Base-by-base conservation (phyloP, 495 filamentous ascomycete genomes). In the Viridothelium virens region DNA sequence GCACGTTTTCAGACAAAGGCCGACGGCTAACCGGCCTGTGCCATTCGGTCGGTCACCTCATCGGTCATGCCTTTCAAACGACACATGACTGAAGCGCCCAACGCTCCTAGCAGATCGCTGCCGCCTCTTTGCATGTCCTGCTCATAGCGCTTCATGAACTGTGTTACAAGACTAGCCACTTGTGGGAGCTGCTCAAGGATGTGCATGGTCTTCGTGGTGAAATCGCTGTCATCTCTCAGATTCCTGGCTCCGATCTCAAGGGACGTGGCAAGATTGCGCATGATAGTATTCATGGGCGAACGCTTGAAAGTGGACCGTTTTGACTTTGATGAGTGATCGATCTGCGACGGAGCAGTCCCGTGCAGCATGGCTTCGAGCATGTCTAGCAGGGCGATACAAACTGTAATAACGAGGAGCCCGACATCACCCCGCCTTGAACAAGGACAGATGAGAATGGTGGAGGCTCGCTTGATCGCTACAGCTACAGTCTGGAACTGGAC, bases 361-460 rank as follows among this genome's bases (percentile, higher is more conserved):
- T 44, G 31, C 12, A 69, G 44, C 39, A 69, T 63, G 14, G 25
- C 48, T n/a, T 37, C 34, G 3, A 66, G 61, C 3, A 59, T n/a
- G 38, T 69, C 67, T 11, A 69, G 64, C 44, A 69, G 62, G 14
- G 65, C 65, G 41, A 63, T 46, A 38, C 64, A 66, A 37, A 69
- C 44, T 6, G 64, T 65, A 25, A 39, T 38, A 38, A 46, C 56
- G 7, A 69, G 53, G 16, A 69, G 56, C 1, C 64, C 65, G 38
- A 66, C 37, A 59, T 69, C 65, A 5, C 64, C 16, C 12, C 64
- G 63, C 25, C 50, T 41, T 5, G 67, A 69, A 37, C 67, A 69
- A 16, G 67, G 67, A 41, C 67, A 69, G 64, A 69, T 53, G 38
- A 69, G 67, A 36, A 66, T 69, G 33, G 67, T 66, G 37, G 67